A percentile compares a stretch with the other conserved stretches of the same genome.
Conservation (phyloP, 2,329 filamentous ascomycete species). For the Atkinsonella hypoxylon region DNA sequence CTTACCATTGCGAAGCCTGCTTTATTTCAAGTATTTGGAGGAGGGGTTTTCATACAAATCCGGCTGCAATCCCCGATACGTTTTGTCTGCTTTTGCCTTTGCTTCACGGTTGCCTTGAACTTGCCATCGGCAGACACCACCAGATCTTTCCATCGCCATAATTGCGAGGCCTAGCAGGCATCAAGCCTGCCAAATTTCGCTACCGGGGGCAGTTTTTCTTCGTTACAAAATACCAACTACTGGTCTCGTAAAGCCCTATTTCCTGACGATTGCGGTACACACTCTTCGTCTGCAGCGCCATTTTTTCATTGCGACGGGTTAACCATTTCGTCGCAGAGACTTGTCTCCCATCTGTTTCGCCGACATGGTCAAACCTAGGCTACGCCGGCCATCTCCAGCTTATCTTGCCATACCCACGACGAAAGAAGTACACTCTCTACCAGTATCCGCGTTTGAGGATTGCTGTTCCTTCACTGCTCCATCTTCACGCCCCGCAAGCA, state of each 20-base stretch:
- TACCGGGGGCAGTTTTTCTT: too few species aligned
- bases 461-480: conserved; percentile 28
- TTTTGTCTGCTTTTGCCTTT: too few species aligned
- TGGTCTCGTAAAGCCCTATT: neutral
- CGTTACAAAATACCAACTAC: too few species aligned
- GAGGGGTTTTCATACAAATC: too few species aligned
- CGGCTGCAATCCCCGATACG: too few species aligned
- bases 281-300: neutral
- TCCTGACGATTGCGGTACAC: neutral
- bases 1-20: too few species aligned
- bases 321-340: neutral
- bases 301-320: neutral
- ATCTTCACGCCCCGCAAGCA: conserved; percentile 37
- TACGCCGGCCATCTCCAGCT: conserved; percentile 31
- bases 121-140: too few species aligned
- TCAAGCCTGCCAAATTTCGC: too few species aligned
- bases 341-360: neutral
- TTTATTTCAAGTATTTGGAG: too few species aligned
- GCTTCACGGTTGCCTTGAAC: too few species aligned
- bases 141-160: too few species aligned
- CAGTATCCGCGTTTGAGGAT: conserved; percentile 33
- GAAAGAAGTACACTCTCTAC: conserved; percentile 30
- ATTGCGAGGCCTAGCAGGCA: too few species aligned
- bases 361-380: conserved; percentile 25
- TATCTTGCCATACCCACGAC: conserved; percentile 28